Percentiles rank a stretch among this genome's conserved stretches.
Conservation (phyloP, 768 basidiomycete genomes). For the Leccinum sublutescens region DNA sequence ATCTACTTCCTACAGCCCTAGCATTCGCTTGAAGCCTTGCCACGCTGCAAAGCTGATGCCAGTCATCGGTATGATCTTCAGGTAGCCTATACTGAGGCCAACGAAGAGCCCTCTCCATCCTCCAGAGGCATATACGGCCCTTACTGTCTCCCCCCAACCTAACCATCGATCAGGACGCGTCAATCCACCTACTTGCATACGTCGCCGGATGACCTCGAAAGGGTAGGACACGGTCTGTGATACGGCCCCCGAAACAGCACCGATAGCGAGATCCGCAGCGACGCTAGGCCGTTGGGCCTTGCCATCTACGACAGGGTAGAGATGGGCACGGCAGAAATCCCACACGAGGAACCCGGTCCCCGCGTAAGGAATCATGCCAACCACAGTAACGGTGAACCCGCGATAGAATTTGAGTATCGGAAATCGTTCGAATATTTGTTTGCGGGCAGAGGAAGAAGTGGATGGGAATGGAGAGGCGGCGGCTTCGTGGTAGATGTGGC, state of each 20-base stretch:
- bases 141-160: conserved; percentile 70
- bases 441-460: conserved; percentile 16
- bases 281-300: conserved; percentile 42
- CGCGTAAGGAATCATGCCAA: conserved; percentile 94
- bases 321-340: conserved; percentile 67
- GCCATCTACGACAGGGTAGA: conserved; percentile 48
- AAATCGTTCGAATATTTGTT: conserved; percentile 52
- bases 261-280: conserved; percentile 71
- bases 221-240: conserved; percentile 93
- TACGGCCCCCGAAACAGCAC: conserved; percentile 81
- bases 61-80: conserved; percentile 96
- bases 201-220: conserved; percentile 86
- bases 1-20: conserved; percentile 28
- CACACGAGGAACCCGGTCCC: conserved; percentile 93
- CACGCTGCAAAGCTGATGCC: conserved; percentile 91
- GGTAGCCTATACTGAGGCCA: conserved; percentile 85
- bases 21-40: conserved; percentile 47
- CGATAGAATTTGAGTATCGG: conserved; percentile 92
- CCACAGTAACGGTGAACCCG: conserved; percentile 90
- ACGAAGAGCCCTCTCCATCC: conserved; percentile 91
- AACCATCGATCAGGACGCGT: conserved; percentile 75
- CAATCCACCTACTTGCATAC: conserved; percentile 94
- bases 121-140: conserved; percentile 57
- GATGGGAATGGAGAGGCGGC: conserved; percentile 28
- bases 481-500: conserved; percentile 71